Conservation (phyloP, 768 basidiomycete genomes). For the Mycena chlorophos region DNA sequence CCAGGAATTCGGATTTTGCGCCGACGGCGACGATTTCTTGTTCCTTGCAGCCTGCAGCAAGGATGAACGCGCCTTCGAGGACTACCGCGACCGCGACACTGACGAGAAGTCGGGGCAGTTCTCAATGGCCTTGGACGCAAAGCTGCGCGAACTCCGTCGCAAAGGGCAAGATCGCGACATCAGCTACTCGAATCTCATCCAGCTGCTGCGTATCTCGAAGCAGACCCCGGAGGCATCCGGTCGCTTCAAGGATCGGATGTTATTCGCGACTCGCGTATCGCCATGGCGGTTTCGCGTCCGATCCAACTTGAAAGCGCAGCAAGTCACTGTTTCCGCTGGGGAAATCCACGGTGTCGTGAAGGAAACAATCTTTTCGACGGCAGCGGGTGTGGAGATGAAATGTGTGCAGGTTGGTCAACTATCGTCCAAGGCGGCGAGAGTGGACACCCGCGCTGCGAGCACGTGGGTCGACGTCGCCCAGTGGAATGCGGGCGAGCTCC, state of each 20-base stretch:
- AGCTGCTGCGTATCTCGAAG: neutral
- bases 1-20: conserved; percentile 8
- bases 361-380: conserved; percentile 1
- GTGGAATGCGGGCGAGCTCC: neutral
- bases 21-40: neutral
- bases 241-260: neutral
- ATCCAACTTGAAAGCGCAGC: neutral
- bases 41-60: conserved; percentile 8
- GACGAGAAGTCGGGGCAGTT: neutral
- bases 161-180: neutral
- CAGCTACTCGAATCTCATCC: neutral
- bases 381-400: neutral
- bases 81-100: neutral
- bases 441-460: neutral
- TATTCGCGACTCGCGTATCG: conserved; percentile 2
- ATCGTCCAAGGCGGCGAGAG: neutral
- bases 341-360: neutral
- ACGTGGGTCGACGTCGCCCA: neutral
- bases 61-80: neutral
- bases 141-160: neutral
- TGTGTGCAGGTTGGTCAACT: neutral
- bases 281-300: neutral
- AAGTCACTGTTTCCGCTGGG: neutral
- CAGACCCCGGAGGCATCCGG: neutral
- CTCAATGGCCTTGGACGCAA: neutral